Percentiles rank a stretch among this genome's conserved stretches.
Evolutionary conservation across 2,329 filamentous ascomycete species (phyloP).

Genomic region (Exophiala dermatitidis): DNA sequence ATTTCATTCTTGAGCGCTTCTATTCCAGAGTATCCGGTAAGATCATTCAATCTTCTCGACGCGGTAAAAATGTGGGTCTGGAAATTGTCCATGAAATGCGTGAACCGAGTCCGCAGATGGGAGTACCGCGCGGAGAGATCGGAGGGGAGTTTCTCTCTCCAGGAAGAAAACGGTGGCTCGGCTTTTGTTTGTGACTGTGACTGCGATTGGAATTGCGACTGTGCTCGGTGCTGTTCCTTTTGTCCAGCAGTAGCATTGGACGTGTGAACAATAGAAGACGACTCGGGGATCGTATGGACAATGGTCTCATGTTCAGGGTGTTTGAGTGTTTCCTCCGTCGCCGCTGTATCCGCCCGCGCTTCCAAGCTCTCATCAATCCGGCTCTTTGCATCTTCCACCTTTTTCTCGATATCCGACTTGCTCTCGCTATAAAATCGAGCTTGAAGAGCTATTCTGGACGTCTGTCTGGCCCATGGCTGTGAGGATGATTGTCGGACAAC

Average conservation of each 20-base stretch:
- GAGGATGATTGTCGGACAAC: conserved; percentile 1
- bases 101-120: conserved; percentile 53
- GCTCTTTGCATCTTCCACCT: conserved; percentile 22
- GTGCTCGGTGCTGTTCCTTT: not conserved
- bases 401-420: conserved; percentile 18
- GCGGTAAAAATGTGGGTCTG: conserved; percentile 79
- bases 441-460: conserved; percentile 15
- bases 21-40: conserved; percentile 90
- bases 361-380: conserved; percentile 24
- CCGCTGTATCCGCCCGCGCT: conserved; percentile 18
- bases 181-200: not conserved
- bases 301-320: conserved; percentile 22
- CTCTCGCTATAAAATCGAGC: conserved; percentile 25
- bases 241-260: conserved; percentile 3
- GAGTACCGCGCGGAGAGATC: conserved; percentile 49
- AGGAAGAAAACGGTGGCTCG: not conserved
- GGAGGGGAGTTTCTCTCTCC: conserved; percentile 43
- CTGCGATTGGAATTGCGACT: conserved; percentile 29
- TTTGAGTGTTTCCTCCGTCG: conserved; percentile 16
- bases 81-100: conserved; percentile 75
- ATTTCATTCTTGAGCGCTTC: conserved; percentile 78
- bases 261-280: conserved; percentile 24
- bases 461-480: conserved; percentile 11
- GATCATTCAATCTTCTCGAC: conserved; percentile 81
- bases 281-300: conserved; percentile 24